Evolutionary conservation across 345 rosid species (phyloP), one percentile per base, ranked within the genome.

Genomic region (Populus deltoides): DNA sequence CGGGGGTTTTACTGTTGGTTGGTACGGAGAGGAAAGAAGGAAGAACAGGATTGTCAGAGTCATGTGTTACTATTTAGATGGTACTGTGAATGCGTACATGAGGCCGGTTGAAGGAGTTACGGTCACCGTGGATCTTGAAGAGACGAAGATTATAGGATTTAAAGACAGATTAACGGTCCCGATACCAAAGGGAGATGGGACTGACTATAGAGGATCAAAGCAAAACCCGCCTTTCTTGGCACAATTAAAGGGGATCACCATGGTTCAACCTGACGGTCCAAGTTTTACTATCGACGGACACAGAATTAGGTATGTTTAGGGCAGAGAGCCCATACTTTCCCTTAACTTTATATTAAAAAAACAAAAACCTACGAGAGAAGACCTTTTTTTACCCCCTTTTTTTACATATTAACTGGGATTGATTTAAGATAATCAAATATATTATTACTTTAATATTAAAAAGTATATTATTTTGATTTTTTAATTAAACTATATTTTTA

Each of bases 191-290:
- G 81, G 84, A 1, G 78, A 71, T 8, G 85, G 84, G 17, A 87
- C 90, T 8, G 90, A 87, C 4, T 83, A 75, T 62, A 85, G 90
- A 73, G 86, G 45, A 66, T 85, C 88, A 0, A 7, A 65, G 79
- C 83, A 77, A 22, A 70, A 65, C 47, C 78, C 78, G 0, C 86
- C 82, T 1, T 77, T 77, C 39, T 70, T 67, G 31, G 75, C 75
- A 8, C 35, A 35, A 12, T 45, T 84, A 77, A 85, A 81, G 17
- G 68, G 73, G 10, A 80, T 85, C 72, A 29, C 77, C 6, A 71
- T 87, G 31, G 80, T 78, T 25, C 86, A 85, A n/a, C 88, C 84
- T 4, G 72, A 83, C 55, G 88, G 88, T 31, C 88, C 90, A 13
- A 85, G 81, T 67, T 85, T 85, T 79, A 80, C 70, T 7, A 29